A percentile compares a stretch with the other conserved stretches of the same genome.
phyloP scores from a whole-genome alignment of 2,329 filamentous ascomycete genomes.

The Cladosporium sp. region DNA sequence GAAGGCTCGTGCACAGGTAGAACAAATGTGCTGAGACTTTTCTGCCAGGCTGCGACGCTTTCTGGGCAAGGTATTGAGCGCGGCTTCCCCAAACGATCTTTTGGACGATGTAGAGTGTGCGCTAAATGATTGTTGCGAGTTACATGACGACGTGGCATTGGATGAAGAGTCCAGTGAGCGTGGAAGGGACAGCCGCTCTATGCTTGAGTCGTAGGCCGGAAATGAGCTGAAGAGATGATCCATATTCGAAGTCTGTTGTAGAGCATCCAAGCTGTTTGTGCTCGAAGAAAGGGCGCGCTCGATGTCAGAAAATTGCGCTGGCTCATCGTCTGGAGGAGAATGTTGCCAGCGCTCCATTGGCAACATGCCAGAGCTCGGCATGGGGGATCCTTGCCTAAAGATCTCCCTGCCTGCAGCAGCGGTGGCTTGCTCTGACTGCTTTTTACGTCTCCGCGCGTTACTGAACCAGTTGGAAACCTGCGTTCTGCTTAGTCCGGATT shows the following conservation, averaged over 20 bases:
- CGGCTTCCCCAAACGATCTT: neutral
- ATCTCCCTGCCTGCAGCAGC: neutral
- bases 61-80: neutral
- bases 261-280: neutral
- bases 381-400: neutral
- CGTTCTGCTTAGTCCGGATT: constrained; percentile 3
- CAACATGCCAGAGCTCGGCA: neutral
- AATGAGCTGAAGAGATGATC: neutral
- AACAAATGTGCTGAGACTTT: neutral
- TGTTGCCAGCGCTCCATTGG: constrained; percentile 2
- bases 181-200: neutral
- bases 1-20: neutral
- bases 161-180: neutral
- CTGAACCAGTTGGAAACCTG: constrained; percentile 6
- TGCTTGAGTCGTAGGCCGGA: neutral
- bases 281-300: neutral
- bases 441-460: constrained; percentile 2
- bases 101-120: neutral
- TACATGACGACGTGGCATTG: neutral
- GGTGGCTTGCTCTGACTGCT: neutral
- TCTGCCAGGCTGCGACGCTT: neutral
- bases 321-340: constrained; percentile 3
- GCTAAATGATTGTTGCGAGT: neutral
- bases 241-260: neutral
- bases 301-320: constrained; percentile 3